Evolutionary conservation across 148 eudicot species (phyloP).

Genomic region (Polygonum aviculare): DNA sequence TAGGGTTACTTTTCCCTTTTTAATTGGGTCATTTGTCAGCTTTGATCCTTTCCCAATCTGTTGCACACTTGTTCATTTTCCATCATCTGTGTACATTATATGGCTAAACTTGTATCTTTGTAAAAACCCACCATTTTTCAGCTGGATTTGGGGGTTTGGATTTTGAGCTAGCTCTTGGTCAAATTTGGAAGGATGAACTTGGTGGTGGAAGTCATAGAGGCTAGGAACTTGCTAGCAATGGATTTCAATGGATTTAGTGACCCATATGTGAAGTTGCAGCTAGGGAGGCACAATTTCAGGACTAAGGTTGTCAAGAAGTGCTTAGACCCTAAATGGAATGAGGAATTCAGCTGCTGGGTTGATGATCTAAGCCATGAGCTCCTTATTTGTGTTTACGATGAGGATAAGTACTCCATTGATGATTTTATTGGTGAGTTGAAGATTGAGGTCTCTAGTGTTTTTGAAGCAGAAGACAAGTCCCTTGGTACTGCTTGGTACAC

Average conservation of each 20-base stretch:
- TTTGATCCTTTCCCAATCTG: neutral
- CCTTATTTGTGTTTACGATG: conserved; percentile 62
- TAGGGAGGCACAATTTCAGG: conserved; percentile 62
- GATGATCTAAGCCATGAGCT: conserved; percentile 85
- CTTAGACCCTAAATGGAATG: conserved; percentile 85
- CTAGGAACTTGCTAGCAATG: conserved; percentile 72
- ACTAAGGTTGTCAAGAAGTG: conserved; percentile 83
- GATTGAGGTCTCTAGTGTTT: conserved; percentile 54
- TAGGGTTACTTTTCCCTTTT: neutral
- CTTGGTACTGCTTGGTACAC: conserved; percentile 83
- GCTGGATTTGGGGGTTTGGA: neutral
- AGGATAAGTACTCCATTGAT: conserved; percentile 76
- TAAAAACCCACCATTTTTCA: neutral
- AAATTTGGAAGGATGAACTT: conserved; percentile 20
- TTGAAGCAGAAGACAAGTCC: conserved; percentile 71
- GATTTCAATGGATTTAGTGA: conserved; percentile 89
- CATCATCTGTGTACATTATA: neutral
- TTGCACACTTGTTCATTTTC: neutral
- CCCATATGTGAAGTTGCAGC: conserved; percentile 75
- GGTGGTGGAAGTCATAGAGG: conserved; percentile 63
- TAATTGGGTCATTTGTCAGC: neutral
- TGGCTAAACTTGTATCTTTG: neutral
- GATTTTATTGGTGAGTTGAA: conserved; percentile 78
- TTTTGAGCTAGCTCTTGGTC: neutral
- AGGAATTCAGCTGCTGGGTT: conserved; percentile 63